phyloP scores from a whole-genome alignment of 345 rosid genomes.

The Eutrema heterophyllum region DNA sequence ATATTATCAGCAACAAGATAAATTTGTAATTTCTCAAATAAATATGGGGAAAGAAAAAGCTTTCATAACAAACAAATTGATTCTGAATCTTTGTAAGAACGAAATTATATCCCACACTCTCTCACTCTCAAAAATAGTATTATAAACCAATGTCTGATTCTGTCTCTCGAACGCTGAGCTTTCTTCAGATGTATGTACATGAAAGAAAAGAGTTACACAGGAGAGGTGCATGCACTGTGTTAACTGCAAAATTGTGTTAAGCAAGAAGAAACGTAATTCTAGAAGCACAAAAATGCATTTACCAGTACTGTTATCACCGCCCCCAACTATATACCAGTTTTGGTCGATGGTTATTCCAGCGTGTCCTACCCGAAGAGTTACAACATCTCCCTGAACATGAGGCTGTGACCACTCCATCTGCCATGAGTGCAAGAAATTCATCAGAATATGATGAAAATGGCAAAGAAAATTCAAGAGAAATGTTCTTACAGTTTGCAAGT shows the following conservation, averaged over 20 bases:
- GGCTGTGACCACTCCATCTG: too few relatives aligned
- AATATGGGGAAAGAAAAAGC: not conserved
- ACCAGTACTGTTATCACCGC: too few relatives aligned
- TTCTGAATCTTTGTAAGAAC: not conserved
- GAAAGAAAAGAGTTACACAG: not conserved
- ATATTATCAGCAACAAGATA: not conserved
- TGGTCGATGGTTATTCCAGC: too few relatives aligned
- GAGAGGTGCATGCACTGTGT: not conserved
- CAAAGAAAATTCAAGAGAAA: too few relatives aligned
- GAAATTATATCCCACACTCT: not conserved
- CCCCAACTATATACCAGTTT: too few relatives aligned
- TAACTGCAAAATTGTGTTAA: not conserved
- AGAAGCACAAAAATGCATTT: conserved; percentile 10
- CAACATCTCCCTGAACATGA: too few relatives aligned
- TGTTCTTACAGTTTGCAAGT: too few relatives aligned
- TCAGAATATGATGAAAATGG: too few relatives aligned
- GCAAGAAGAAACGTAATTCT: not conserved
- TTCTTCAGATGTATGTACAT: not conserved
- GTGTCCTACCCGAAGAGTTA: too few relatives aligned
- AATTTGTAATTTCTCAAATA: not conserved
- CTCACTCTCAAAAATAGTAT: conserved; percentile 9
- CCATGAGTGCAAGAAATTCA: too few relatives aligned
- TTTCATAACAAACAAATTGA: not conserved
- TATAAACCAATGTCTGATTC: not conserved
- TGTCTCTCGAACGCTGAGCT: not conserved